Conservation (phyloP, 805 yeast species). For the Scheffersomyces coipomensis region DNA sequence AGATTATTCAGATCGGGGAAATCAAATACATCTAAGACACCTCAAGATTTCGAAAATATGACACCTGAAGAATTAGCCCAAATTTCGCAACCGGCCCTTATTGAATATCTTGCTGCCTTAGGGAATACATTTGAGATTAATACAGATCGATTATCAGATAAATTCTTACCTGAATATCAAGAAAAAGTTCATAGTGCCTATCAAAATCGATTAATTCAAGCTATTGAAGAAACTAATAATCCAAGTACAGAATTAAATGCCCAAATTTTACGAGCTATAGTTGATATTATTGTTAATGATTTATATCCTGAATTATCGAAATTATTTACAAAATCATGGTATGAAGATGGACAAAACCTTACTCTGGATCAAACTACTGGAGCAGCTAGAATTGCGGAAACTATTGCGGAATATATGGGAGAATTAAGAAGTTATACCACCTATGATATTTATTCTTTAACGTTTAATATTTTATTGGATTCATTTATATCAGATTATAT, state of each 20-base stretch:
- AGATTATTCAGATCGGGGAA: slow-evolving; percentile 28
- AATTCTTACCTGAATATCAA: slow-evolving; percentile 63
- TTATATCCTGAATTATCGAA: slow-evolving; percentile 57
- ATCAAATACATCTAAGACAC: slow-evolving; percentile 9
- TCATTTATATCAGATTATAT: slow-evolving; percentile 36
- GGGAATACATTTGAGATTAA: slow-evolving; percentile 87
- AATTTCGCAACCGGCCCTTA: slow-evolving; percentile 60
- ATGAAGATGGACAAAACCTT: slow-evolving; percentile 40
- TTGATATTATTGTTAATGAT: slow-evolving; percentile 72
- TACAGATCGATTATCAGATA: slow-evolving; percentile 59
- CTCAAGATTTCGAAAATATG: slow-evolving; percentile 37
- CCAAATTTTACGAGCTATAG: slow-evolving; percentile 65
- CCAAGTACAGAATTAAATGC: slow-evolving; percentile 79
- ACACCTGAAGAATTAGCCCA: slow-evolving; percentile 34
- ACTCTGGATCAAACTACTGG: slow-evolving; percentile 36
- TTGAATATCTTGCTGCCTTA: slow-evolving; percentile 77
- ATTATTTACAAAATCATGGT: slow-evolving; percentile 72
- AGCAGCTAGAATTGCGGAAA: slow-evolving; percentile 64
- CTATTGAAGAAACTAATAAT: slow-evolving; percentile 47
- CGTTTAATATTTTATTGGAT: slow-evolving; percentile 37
- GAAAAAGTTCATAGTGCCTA: slow-evolving; percentile 51
- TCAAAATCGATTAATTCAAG: slow-evolving; percentile 31
- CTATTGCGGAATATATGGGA: slow-evolving; percentile 69
- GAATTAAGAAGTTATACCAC: slow-evolving; percentile 55
- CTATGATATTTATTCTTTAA: slow-evolving; percentile 39